Evolutionary conservation across 139 green algal species (phyloP).

Genomic region (Pseudopediastrum boryanum): DNA sequence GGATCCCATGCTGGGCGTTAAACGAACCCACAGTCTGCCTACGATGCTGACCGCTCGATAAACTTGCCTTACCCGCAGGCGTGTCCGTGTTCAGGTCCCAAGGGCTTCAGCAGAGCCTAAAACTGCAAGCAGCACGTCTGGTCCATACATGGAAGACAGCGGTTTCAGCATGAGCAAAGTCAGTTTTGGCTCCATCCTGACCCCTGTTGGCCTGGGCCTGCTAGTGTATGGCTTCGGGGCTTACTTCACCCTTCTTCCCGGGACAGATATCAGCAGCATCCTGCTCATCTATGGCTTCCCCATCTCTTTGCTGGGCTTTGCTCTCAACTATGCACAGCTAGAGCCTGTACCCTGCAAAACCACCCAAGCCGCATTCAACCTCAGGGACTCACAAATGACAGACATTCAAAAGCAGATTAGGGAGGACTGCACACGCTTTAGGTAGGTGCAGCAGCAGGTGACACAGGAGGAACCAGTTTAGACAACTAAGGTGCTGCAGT

Average conservation of each 20-base stretch:
- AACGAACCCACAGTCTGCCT: too few relatives aligned
- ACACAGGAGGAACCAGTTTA: too few relatives aligned
- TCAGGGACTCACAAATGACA: conserved; percentile 86
- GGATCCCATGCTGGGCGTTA: too few relatives aligned
- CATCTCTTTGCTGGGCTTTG: conserved; percentile 92
- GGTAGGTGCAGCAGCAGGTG: conserved; percentile 23
- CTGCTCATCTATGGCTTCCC: conserved; percentile 99
- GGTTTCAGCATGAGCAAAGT: conserved; percentile 79
- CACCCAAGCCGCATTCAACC: conserved; percentile 72
- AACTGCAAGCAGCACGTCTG: too few relatives aligned
- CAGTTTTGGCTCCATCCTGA: conserved; percentile 88
- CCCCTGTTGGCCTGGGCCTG: conserved; percentile 73
- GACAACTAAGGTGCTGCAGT: too few relatives aligned
- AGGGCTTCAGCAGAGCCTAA: too few relatives aligned
- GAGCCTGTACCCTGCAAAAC: conserved; percentile 71
- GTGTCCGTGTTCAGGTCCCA: too few relatives aligned
- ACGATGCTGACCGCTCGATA: too few relatives aligned
- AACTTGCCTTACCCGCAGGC: too few relatives aligned
- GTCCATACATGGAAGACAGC: conserved; percentile 40
- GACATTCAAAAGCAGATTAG: conserved; percentile 96
- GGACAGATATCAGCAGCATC: conserved; percentile 83
- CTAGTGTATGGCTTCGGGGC: conserved; percentile 91
- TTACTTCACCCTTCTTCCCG: conserved; percentile 94
- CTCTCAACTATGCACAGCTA: conserved; percentile 85
- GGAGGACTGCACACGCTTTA: conserved; percentile 66